phyloP scores from a whole-genome alignment of 768 basidiomycete genomes.

The Lanmaoa rubissima region DNA sequence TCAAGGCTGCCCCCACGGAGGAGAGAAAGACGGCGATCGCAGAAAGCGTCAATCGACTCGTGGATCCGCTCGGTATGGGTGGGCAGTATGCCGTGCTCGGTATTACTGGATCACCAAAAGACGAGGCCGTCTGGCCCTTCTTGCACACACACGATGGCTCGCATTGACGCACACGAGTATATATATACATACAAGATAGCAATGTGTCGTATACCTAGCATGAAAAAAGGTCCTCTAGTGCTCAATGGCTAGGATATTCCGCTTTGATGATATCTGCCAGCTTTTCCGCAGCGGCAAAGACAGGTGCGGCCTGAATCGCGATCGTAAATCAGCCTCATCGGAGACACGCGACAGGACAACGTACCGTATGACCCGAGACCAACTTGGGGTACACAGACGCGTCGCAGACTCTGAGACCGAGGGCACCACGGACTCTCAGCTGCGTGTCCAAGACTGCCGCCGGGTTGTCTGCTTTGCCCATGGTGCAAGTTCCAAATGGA shows the following conservation, averaged over 20 bases:
- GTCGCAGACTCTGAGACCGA: slow-evolving; percentile 45
- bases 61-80: slow-evolving; percentile 85
- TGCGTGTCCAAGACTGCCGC: slow-evolving; percentile 43
- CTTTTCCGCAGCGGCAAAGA: slow-evolving; percentile 36
- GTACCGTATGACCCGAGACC: slow-evolving; percentile 45
- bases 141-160: not conserved
- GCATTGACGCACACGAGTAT: not conserved
- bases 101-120: slow-evolving; percentile 27
- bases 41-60: slow-evolving; percentile 64
- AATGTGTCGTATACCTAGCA: not conserved
- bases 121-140: slow-evolving; percentile 33
- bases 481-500: slow-evolving; percentile 38
- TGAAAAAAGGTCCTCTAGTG: too few species aligned
- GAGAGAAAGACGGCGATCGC: slow-evolving; percentile 54
- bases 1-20: slow-evolving; percentile 45
- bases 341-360: slow-evolving; percentile 6
- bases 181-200: not conserved
- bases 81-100: slow-evolving; percentile 82
- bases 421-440: slow-evolving; percentile 42
- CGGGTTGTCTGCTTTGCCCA: slow-evolving; percentile 40
- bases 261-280: slow-evolving; percentile 34
- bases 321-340: not conserved
- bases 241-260: slow-evolving; percentile 6
- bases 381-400: slow-evolving; percentile 45
- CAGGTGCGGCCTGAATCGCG: slow-evolving; percentile 24